phyloP scores from a whole-genome alignment of 495 filamentous ascomycete species.

The Penicillium silybi region DNA sequence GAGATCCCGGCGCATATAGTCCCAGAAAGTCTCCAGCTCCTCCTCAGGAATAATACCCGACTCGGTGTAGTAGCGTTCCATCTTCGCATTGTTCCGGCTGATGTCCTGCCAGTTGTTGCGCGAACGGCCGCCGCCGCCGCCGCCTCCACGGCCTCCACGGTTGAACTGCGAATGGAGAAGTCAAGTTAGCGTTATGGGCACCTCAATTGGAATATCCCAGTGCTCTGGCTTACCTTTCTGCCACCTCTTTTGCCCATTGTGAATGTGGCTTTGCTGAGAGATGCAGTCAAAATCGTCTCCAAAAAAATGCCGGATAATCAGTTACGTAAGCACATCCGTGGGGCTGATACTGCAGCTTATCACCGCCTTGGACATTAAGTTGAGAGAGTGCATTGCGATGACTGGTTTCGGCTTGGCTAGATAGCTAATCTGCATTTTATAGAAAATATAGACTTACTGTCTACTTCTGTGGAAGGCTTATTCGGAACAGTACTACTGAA shows the following conservation, averaged over 20 bases:
- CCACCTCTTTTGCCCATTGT: slow-evolving; percentile 40
- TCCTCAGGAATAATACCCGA: slow-evolving; percentile 66
- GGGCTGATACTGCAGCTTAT: slow-evolving; percentile 3
- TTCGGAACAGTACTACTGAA: background rate
- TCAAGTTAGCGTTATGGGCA: slow-evolving; percentile 13
- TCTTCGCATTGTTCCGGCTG: slow-evolving; percentile 66
- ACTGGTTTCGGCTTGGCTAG: background rate
- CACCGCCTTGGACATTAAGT: background rate
- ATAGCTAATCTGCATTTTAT: background rate
- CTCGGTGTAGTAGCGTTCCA: slow-evolving; percentile 79
- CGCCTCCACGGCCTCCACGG: slow-evolving; percentile 31
- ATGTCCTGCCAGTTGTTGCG: slow-evolving; percentile 53
- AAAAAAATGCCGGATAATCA: slow-evolving; percentile 13
- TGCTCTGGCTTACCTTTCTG: slow-evolving; percentile 27
- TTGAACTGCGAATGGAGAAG: slow-evolving; percentile 21
- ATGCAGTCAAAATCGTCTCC: slow-evolving; percentile 11
- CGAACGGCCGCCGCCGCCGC: slow-evolving; percentile 10
- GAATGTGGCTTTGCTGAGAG: slow-evolving; percentile 11
- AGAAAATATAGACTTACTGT: background rate
- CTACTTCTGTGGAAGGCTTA: background rate
- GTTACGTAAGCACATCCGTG: slow-evolving; percentile 11
- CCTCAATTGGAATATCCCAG: background rate
- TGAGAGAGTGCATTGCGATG: background rate
- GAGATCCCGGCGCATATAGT: slow-evolving; percentile 69
- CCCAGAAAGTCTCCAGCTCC: slow-evolving; percentile 79